These are phyloP conservation scores for Chondrus crispus DNA, from an alignment of 23 red algal species.

Conservation along the genomic window DNA sequence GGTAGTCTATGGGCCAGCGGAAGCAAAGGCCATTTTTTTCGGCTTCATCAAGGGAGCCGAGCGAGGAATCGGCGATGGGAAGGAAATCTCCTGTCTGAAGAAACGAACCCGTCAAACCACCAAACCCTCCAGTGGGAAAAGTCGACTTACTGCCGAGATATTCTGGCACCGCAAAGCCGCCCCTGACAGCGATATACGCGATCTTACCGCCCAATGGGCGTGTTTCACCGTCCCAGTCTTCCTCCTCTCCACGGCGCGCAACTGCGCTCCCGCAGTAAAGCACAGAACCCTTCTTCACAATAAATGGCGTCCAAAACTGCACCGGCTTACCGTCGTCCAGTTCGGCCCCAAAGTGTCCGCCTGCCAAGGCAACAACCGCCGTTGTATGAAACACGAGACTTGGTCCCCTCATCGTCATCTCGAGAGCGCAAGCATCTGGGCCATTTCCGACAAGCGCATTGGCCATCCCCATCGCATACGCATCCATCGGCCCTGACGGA, in stretches of 20 bases:
- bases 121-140: conserved; percentile 68
- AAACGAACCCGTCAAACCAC: conserved; percentile 57
- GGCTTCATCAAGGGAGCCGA: neutral
- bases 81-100: conserved; percentile 60
- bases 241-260: neutral
- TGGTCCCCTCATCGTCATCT: conserved; percentile 68
- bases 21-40: conserved; percentile 30
- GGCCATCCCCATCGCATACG: conserved; percentile 63
- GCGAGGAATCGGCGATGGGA: neutral
- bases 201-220: conserved; percentile 45
- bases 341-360: conserved; percentile 18
- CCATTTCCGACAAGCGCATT: conserved; percentile 59
- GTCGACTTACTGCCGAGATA: conserved; percentile 68
- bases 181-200: conserved; percentile 51
- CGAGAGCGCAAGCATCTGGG: conserved; percentile 13
- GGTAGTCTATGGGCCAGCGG: conserved; percentile 50
- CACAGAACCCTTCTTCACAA: conserved; percentile 3
- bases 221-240: neutral
- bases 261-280: neutral
- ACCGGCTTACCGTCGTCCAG: conserved; percentile 25
- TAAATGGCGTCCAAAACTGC: conserved; percentile 62
- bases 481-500: conserved; percentile 65
- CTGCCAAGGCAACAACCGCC: conserved; percentile 40
- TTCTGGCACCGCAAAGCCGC: conserved; percentile 56
- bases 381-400: conserved; percentile 45